Conservation (phyloP, 495 filamentous ascomycete genomes). For the Platismatia glauca region DNA sequence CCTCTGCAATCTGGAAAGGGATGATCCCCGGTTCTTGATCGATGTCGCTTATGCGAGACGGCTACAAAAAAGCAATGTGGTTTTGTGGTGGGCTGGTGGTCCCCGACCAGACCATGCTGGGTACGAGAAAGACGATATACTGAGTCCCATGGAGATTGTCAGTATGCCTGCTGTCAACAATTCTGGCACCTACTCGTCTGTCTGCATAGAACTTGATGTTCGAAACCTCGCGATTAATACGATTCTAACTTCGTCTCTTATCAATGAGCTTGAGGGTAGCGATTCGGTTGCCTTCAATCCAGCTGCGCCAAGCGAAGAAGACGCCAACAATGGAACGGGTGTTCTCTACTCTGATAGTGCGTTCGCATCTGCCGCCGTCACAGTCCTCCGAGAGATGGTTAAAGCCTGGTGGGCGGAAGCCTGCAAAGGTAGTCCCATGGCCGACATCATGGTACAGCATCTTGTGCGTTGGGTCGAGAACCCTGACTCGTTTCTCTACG, state of each 20-base stretch:
- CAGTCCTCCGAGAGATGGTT: constrained; percentile 93
- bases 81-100: constrained; percentile 93
- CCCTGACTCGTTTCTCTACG: constrained; percentile 86
- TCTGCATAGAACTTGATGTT: constrained; percentile 92
- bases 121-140: constrained; percentile 86
- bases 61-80: constrained; percentile 82
- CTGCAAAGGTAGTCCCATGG: constrained; percentile 83
- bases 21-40: constrained; percentile 89
- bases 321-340: constrained; percentile 48
- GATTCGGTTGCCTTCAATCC: constrained; percentile 74
- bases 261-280: constrained; percentile 90
- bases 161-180: constrained; percentile 91
- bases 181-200: constrained; percentile 85
- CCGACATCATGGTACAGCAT: constrained; percentile 96
- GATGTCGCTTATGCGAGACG: constrained; percentile 91
- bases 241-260: constrained; percentile 90
- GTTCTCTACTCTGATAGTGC: constrained; percentile 81
- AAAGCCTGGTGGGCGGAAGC: constrained; percentile 97
- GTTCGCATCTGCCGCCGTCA: constrained; percentile 82
- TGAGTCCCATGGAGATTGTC: constrained; percentile 75
- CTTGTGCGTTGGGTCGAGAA: constrained; percentile 94
- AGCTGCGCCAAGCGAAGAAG: constrained; percentile 54
- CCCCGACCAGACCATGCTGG: constrained; percentile 90
- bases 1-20: constrained; percentile 86
- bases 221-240: constrained; percentile 97